Base-by-base conservation (phyloP, 2,329 filamentous ascomycete genomes). In the Talaromyces sp. region DNA sequence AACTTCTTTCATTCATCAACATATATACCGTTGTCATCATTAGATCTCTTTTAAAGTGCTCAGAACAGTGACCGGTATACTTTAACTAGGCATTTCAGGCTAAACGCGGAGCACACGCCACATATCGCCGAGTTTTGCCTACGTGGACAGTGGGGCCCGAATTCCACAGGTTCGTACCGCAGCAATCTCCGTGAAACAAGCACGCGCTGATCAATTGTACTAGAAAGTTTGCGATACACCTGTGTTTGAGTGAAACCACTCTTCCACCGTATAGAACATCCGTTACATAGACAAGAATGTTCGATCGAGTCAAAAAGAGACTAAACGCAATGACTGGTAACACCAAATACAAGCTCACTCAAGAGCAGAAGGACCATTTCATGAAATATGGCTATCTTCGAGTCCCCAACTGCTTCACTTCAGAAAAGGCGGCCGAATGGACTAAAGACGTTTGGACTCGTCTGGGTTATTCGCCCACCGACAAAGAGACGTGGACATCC, bases 401-500 rank as follows among this genome's bases (percentile, higher is more conserved):
- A 56, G 73, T 88, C 14, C 76, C 78, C 1, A 72, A 80, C 33
- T 87, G 85, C 76, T 86, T 86, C 71, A 80, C 82, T 0, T 73
- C 72, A 19, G 77, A 80, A 61, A 80, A 83, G 68, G 81, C 83
- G 1, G 78, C 78, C 2, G 77, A 81, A 49, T 81, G 83, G 68
- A 83, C 82, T 3, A 70, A 75, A 11, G 79, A 79, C 19, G 70
- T 90, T 41, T 91, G 89, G 89, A 85, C 84, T 0, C 82, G 89
- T 10, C 82, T 91, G 5, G 88, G 86, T 31, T 88, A 89, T 83
- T 83, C 85, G 54, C 83, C 87, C 0, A 80, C 82, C 3, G 86
- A 91, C 75, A 86, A 85, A 72, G 80, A 82, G 2, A 91, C 89
- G 37, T 91, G 89, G 89, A 82, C 79, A n/a, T 78, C 78, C 1